Percentiles rank a stretch among this genome's conserved stretches.
phyloP scores from a whole-genome alignment of 2,329 filamentous ascomycete genomes.

The Tolypocladium nubicola region DNA sequence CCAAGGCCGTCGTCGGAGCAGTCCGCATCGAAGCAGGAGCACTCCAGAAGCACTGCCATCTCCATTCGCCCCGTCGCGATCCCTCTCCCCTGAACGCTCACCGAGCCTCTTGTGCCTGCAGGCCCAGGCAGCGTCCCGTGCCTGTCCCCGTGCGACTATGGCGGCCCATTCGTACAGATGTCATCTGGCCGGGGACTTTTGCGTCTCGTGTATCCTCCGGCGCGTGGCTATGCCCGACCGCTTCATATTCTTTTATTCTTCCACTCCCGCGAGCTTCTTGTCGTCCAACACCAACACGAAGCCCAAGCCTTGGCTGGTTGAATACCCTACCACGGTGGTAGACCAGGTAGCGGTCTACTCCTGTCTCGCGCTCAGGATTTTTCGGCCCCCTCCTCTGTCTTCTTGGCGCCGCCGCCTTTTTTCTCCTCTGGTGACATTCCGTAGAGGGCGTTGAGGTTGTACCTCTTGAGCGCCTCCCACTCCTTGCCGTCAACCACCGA shows the following conservation, averaged over 20 bases:
- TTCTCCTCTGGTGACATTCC: constrained; percentile 13
- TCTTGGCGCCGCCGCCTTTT: not conserved
- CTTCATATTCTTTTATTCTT: not conserved
- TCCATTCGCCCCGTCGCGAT: not conserved
- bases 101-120: not conserved
- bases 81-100: not conserved
- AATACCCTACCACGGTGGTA: not conserved
- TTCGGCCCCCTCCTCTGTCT: not conserved
- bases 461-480: constrained; percentile 65
- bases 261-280: not conserved
- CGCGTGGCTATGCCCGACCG: not conserved
- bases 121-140: not conserved
- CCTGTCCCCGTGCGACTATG: not conserved
- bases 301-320: not conserved
- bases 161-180: not conserved
- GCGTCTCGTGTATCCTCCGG: not conserved
- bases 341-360: not conserved
- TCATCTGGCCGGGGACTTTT: not conserved
- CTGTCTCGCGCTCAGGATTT: not conserved
- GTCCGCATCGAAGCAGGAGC: not conserved
- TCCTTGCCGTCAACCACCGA: constrained; percentile 61
- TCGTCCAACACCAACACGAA: not conserved
- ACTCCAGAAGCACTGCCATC: not conserved
- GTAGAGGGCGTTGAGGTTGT: constrained; percentile 69
- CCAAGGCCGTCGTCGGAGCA: not conserved